Percentiles rank a stretch among this genome's conserved stretches.
Conservation (phyloP, 2,329 filamentous ascomycete genomes). For the Aphanoascus verrucosus region DNA sequence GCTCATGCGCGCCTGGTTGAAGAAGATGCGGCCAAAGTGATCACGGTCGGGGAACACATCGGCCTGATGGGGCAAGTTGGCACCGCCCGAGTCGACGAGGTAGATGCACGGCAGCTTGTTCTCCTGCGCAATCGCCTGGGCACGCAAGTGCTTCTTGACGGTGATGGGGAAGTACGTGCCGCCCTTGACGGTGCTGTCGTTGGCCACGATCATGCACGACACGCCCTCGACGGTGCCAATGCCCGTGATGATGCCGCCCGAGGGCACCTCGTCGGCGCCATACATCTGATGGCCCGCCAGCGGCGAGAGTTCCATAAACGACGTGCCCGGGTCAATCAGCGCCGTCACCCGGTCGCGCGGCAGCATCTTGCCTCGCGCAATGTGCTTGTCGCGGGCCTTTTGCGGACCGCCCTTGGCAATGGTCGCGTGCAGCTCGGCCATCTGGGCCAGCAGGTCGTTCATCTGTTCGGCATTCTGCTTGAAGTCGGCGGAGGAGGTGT, state of each 20-base stretch:
- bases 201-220: constrained; percentile 84
- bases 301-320: constrained; percentile 88
- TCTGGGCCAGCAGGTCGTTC: constrained; percentile 56
- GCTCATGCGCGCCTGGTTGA: constrained; percentile 93
- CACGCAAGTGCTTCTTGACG: constrained; percentile 91
- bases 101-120: constrained; percentile 82
- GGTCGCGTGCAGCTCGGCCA: constrained; percentile 59
- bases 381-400: constrained; percentile 78
- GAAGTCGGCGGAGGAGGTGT: constrained; percentile 67
- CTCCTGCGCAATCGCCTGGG: constrained; percentile 80
- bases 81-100: constrained; percentile 88
- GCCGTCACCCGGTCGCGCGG: constrained; percentile 79
- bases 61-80: constrained; percentile 87
- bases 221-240: constrained; percentile 85
- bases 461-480: constrained; percentile 71
- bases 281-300: constrained; percentile 81
- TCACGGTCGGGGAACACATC: constrained; percentile 92
- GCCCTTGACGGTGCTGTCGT: constrained; percentile 94
- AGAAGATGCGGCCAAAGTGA: constrained; percentile 96
- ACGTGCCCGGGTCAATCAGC: constrained; percentile 76
- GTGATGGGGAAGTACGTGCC: constrained; percentile 96
- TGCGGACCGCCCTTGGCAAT: constrained; percentile 67
- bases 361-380: constrained; percentile 85
- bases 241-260: constrained; percentile 85
- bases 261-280: constrained; percentile 73